Evolutionary conservation across 169 alveolate genomes (phyloP), one percentile per base, ranked within the genome.

Genomic region (Plasmodium chabaudi): DNA sequence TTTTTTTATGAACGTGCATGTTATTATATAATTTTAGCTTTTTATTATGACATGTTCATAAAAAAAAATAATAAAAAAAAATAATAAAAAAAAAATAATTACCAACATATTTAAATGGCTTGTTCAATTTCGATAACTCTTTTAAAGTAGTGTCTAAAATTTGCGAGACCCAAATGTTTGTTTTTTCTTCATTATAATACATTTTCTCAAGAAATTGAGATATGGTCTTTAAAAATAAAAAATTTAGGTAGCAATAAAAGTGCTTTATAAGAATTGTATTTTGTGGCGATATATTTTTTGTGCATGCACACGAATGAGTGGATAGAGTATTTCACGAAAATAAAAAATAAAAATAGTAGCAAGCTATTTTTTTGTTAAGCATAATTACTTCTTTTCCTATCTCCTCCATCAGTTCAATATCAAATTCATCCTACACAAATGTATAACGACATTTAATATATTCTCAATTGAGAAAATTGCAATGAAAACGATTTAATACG

Each of bases 81-180:
- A 49, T 13, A 49, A 49, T 0, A 49, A 13, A 10, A 51, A 13
- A 13, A 17, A 12, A 23, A 17, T 39, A 46, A 34, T 53, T 75
- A 92, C 95, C 95, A 44, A 88, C 89, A 87, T 93, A 94, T 73
- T 94, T 94, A 91, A 94, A 94, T 10, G 94, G 93, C 88, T 94
- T 94, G 71, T 93, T 71, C 21, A 94, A 92, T 71, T 93, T 93
- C 17, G 94, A 93, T 19, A 94, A 88, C 65, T 94, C 97, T 87
- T 94, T 94, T 39, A 94, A 77, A 51, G 95, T 90, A 27, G 92
- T 70, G 87, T 94, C 97, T 49, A 93, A 69, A 65, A 94, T 93
- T 69, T 94, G 94, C 67, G 87, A 61, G 51, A 94, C 94, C 97
- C 97, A 94, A 15, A 87, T 64, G 63, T 87, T 92, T 42, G 94